phyloP scores from a whole-genome alignment of 2,329 filamentous ascomycete genomes.

The Fusarium setosum region DNA sequence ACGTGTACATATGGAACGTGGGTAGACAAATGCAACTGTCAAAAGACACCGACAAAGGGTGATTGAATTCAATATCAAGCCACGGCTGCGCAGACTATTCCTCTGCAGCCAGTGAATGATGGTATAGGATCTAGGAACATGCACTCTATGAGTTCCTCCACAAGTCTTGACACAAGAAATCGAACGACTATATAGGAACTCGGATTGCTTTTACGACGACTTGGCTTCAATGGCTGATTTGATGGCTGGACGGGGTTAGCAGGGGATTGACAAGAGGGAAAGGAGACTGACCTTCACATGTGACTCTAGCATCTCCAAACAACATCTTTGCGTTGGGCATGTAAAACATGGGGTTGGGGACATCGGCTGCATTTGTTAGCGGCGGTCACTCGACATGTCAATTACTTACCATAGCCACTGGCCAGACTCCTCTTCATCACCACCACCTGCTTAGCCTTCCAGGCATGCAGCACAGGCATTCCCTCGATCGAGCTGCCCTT shows the following conservation, averaged over 20 bases:
- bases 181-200: slow-evolving; percentile 26
- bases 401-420: slow-evolving; percentile 79
- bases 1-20: slow-evolving; percentile 46
- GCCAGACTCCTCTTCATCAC: slow-evolving; percentile 95
- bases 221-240: slow-evolving; percentile 54
- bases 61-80: slow-evolving; percentile 26
- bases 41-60: slow-evolving; percentile 18
- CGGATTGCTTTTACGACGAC: slow-evolving; percentile 30
- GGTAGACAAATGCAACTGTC: slow-evolving; percentile 33
- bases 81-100: slow-evolving; percentile 1
- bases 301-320: slow-evolving; percentile 88
- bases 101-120: slow-evolving; percentile 15
- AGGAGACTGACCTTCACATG: slow-evolving; percentile 75
- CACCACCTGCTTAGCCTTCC: slow-evolving; percentile 93
- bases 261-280: not conserved
- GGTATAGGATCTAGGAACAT: slow-evolving; percentile 35
- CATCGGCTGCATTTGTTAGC: slow-evolving; percentile 71
- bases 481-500: slow-evolving; percentile 86
- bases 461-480: slow-evolving; percentile 92
- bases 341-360: slow-evolving; percentile 94
- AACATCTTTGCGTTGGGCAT: slow-evolving; percentile 92
- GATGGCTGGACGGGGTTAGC: slow-evolving; percentile 50
- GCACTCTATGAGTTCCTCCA: slow-evolving; percentile 36
- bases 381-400: not conserved
- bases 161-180: slow-evolving; percentile 17